phyloP scores from a whole-genome alignment of 768 basidiomycete genomes.

The Boletus fagicola region DNA sequence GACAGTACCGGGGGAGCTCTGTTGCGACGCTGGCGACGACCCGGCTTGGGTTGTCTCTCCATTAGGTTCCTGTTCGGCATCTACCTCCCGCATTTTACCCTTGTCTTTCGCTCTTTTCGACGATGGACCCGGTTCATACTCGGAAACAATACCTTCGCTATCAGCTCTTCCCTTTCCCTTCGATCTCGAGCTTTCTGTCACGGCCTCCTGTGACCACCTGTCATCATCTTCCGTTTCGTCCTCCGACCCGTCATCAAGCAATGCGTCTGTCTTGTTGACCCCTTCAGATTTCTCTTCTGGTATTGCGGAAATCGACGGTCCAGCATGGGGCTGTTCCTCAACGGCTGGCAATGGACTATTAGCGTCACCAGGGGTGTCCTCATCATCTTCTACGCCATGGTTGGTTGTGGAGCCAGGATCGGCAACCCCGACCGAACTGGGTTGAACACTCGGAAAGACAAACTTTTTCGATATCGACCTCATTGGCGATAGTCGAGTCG shows the following conservation, averaged over 20 bases:
- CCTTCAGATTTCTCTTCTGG: not conserved
- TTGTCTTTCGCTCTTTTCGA: constrained; percentile 15
- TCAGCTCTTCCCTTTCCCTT: constrained; percentile 29
- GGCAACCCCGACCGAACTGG: not conserved
- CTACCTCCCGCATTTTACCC: constrained; percentile 23
- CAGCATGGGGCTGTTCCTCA: constrained; percentile 5
- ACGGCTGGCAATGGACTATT: not conserved
- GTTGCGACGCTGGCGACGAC: constrained; percentile 14
- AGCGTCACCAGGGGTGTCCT: not conserved
- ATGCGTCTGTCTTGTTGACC: not conserved
- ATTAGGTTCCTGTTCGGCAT: constrained; percentile 8
- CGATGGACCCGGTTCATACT: constrained; percentile 10
- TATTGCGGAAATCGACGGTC: not conserved
- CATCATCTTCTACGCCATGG: constrained; percentile 1
- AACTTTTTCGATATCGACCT: constrained; percentile 52
- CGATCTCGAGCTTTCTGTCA: constrained; percentile 16
- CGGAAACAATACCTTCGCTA: constrained; percentile 14
- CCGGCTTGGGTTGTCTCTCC: constrained; percentile 10
- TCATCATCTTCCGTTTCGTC: constrained; percentile 23
- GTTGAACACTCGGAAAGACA: constrained; percentile 40
- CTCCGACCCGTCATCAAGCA: constrained; percentile 8
- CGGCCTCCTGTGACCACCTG: constrained; percentile 20
- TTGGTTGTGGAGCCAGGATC: not conserved
- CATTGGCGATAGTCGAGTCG: constrained; percentile 42
- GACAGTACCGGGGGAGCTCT: constrained; percentile 1